Percentiles rank a stretch among this genome's conserved stretches.
Conservation (phyloP, 345 rosid genomes). For the Viola odorata region DNA sequence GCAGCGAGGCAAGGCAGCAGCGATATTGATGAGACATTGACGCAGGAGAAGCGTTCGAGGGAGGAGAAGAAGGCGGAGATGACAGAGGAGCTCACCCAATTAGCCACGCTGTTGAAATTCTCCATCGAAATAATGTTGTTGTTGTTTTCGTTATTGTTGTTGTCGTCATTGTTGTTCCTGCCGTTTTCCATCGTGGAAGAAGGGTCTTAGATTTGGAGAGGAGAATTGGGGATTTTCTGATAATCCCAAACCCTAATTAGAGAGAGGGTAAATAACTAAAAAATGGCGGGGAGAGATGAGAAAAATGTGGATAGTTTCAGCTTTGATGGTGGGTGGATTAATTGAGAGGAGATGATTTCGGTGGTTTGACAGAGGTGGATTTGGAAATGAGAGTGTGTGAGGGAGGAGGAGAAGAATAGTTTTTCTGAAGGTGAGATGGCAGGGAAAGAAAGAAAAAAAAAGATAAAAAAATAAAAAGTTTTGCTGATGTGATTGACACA, state of each 20-base stretch:
- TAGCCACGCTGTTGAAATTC: slow-evolving; percentile 49
- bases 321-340: no score
- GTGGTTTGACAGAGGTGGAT: no score
- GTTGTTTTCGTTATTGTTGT: neutral
- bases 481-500: no score
- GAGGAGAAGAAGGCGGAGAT: slow-evolving; percentile 83
- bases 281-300: neutral
- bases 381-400: no score
- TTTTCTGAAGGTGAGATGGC: no score
- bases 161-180: neutral
- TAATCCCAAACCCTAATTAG: neutral
- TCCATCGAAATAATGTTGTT: slow-evolving; percentile 35
- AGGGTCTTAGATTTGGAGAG: neutral
- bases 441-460: no score
- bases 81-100: slow-evolving; percentile 68
- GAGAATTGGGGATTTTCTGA: neutral
- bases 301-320: no score
- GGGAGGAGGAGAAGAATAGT: no score
- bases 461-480: no score
- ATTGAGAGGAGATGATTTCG: no score
- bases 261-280: neutral
- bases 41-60: slow-evolving; percentile 85
- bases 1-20: slow-evolving; percentile 18
- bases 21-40: slow-evolving; percentile 54
- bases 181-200: slow-evolving; percentile 19